Base-by-base conservation (phyloP, 1,139 yeast species). In the Scheffersomyces segobiensis region DNA sequence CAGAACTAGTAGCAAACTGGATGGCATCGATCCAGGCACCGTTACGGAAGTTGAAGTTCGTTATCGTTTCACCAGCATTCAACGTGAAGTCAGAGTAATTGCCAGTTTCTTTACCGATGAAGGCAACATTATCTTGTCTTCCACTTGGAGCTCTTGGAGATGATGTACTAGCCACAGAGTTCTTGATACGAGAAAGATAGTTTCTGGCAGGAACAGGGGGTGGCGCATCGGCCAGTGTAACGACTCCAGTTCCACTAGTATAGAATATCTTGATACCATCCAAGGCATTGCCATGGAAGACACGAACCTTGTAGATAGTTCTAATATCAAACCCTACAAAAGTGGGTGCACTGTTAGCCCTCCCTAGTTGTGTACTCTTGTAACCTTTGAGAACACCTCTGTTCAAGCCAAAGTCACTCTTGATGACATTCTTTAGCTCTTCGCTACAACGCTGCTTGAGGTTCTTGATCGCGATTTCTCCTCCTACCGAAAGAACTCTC, bases 1-100 rank as follows among this genome's bases (percentile, higher is more conserved):
- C 92, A 47, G 75, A 78, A 50, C 74, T 66, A 24, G 83, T 82
- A 61, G 79, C 83, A 20, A 96, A 85, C 67, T 90, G 96, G 20
- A 91, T 75, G 1, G 89, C 97, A 76, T 95, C 98, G 18, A 95
- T 78, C 98, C 98, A 95, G 1, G 83, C 87, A 6, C 98, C 98
- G 55, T 87, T 80, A 62, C 97, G 80, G 53, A 92, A 76, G 57
- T 82, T 80, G 58, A 93, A 78, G 50, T 88, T 89, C 3, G 78
- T 70, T 8, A 95, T 76, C 12, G 65, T 63, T 68, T 93, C 97
- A 47, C 86, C 91, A 0, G 72, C 73, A 2, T 76, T 75, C 10
- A 93, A 68, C 1, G 69, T 70, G 60, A 89, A 82, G 56, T 89
- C 96, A 0, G 87, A 71, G 59, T 81, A 87, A 53, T 80, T 76